A percentile compares a stretch with the other conserved stretches of the same genome.
Conservation (phyloP, 352 stramenopile genomes). For the Globisporangium acanthophoron region DNA sequence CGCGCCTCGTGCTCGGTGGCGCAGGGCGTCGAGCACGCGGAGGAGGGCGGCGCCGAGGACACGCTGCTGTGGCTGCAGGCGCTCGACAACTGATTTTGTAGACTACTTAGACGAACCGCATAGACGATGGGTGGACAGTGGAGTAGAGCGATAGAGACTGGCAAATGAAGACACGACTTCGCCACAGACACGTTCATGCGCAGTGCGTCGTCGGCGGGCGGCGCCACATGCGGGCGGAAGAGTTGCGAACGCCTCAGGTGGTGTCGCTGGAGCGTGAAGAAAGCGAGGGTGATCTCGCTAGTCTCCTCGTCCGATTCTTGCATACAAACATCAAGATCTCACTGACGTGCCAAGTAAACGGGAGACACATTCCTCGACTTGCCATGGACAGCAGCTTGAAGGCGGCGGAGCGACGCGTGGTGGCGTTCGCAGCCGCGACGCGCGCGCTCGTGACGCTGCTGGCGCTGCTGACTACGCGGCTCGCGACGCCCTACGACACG, state of each 20-base stretch:
- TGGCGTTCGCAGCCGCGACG: constrained; percentile 41
- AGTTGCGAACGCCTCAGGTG: too few species aligned
- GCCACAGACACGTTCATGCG: too few species aligned
- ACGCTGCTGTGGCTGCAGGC: constrained; percentile 51
- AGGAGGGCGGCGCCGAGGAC: constrained; percentile 60
- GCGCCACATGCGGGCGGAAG: too few species aligned
- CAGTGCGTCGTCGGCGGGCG: too few species aligned
- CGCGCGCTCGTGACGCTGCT: constrained; percentile 43
- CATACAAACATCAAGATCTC: too few species aligned
- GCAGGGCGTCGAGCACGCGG: constrained; percentile 54
- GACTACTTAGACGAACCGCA: background rate
- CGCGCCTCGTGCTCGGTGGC: constrained; percentile 40
- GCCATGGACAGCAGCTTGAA: background rate
- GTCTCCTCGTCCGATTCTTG: too few species aligned
- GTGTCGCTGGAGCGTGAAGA: too few species aligned
- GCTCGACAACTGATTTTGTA: constrained; percentile 6
- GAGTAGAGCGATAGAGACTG: background rate
- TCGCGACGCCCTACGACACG: constrained; percentile 68
- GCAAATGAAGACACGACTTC: background rate
- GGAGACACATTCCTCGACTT: too few species aligned
- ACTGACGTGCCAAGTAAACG: too few species aligned
- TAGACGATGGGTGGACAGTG: constrained; percentile 18
- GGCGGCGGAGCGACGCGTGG: constrained; percentile 21
- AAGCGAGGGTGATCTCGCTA: too few species aligned
- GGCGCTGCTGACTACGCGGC: constrained; percentile 27